These are phyloP conservation scores for Acephala macrosclerotiorum DNA, from an alignment of 2,329 filamentous ascomycete genomes.

Conservation along the genomic window DNA sequence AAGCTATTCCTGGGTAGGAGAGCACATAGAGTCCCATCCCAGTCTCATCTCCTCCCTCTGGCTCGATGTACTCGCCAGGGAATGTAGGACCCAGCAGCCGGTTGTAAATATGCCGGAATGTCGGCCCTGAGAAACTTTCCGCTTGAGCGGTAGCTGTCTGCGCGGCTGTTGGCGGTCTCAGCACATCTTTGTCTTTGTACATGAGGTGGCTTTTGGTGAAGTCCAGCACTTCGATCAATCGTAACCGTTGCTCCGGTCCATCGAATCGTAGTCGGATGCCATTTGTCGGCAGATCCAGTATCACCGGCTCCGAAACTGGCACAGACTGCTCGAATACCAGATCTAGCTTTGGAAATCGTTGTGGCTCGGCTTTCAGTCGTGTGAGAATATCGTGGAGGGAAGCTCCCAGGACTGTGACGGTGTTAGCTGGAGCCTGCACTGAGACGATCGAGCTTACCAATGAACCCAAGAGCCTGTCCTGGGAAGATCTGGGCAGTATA, in stretches of 20 bases:
- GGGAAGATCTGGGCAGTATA: conserved; percentile 71
- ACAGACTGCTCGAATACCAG: conserved; percentile 78
- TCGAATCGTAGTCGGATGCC: conserved; percentile 92
- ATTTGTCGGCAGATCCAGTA: conserved; percentile 81
- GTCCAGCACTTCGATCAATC: conserved; percentile 89
- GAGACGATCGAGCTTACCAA: conserved; percentile 43
- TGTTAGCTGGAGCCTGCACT: conserved; percentile 22
- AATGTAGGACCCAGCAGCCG: conserved; percentile 93
- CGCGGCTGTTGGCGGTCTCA: conserved; percentile 62
- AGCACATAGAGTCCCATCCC: conserved; percentile 81
- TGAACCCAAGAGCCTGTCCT: conserved; percentile 61
- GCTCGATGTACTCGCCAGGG: conserved; percentile 86
- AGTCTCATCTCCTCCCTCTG: conserved; percentile 57
- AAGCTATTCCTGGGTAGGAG: conserved; percentile 93
- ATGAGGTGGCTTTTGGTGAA: conserved; percentile 85
- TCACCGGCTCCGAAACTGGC: conserved; percentile 78
- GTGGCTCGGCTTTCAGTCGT: conserved; percentile 85
- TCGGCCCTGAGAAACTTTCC: conserved; percentile 64
- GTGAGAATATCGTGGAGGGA: conserved; percentile 91
- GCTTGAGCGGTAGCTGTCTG: conserved; percentile 38
- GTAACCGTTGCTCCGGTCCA: conserved; percentile 87
- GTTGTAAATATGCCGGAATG: conserved; percentile 90
- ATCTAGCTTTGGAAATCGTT: conserved; percentile 83
- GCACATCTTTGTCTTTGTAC: conserved; percentile 82
- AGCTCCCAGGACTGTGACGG: conserved; percentile 77